Base-by-base conservation (phyloP, 495 filamentous ascomycete genomes). In the Thermothielavioides terrestris region DNA sequence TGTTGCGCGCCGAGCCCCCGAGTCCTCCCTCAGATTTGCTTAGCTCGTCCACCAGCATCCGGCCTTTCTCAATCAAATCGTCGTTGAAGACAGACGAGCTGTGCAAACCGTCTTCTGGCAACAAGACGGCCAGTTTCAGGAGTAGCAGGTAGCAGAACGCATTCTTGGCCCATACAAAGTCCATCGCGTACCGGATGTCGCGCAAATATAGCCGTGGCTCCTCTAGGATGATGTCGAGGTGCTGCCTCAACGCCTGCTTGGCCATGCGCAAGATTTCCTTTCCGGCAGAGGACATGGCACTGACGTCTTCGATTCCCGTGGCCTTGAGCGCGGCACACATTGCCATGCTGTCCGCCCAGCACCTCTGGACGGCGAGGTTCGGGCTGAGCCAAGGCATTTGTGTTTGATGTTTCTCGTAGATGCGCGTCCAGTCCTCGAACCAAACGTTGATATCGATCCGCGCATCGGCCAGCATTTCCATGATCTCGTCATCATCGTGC, bases 91-190 rank as follows among this genome's bases (percentile, higher is more conserved):
- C 1, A 18, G 10, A 3, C 17, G 17, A 9, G 21, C 15, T 6
- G 14, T 21, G 6, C 2, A 1, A 8, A 20, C 38, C 3, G 1
- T 41, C 38, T 2, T 41, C 38, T 23, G 38, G 38, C 11, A 41
- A 10, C 22, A 41, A 27, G 1, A 41, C 21, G 6, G 23, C 25
- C 38, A 41, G 6, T 26, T 41, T 41, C 11, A 41, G 23, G 22
- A 41, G 23, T 2, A 41, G 23, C 38, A 41, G 23, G 23, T 41
- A 41, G 23, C 38, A 41, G 9, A 41, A 41, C 2, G 38, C 38
- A 17, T 41, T 41, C 6, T 41, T 41, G 38, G 38, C 38, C 38
- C 38, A 41, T 6, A 41, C 38, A 41, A 41, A 41, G 23, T 41
- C 38, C 38, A 41, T 41, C 3, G 38, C 38, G 23, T 41, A 41